Base-by-base conservation (phyloP, 495 filamentous ascomycete genomes). In the Daldinia concentrica region DNA sequence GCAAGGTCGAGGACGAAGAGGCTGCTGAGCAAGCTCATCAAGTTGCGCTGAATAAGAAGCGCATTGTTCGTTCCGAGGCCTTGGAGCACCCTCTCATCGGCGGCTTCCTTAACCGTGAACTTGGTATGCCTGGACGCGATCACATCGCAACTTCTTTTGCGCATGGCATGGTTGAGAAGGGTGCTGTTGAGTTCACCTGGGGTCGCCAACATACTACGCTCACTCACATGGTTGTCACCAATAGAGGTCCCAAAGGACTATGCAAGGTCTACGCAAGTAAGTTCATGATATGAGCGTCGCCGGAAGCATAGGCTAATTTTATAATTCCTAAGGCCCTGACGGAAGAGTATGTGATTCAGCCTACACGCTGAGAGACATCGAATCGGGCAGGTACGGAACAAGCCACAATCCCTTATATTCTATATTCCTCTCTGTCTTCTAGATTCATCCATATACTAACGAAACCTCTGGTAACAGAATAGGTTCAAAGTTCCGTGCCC, bases 201-300 rank as follows among this genome's bases (percentile, higher is more conserved):
- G 43, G 43, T 8, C 8, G 3, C 7, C 2, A 48, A 3, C 43
- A 48, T 12, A 12, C 6, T 3, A 24, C 43, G 6, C 15, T 66
- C 41, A 69, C 50, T 4, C 32, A 59, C 29, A 74, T 83, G 67
- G 76, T 71, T 62, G 69, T 83, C 1, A 66, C 56, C 5, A 72
- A 57, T 3, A 36, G 7, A 22, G 17, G n/a, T 11, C 54, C 15
- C 17, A 22, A 57, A n/a, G 54, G 30, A 8, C 6, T 77, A n/a
- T 79, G 77, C 37, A 59, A 71, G 11, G 73, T 63, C 11, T 80
- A 74, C 72, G 58, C 66, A 22, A 66, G 81, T 81, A 56, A 68
- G 77, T 77, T 69, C 32, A 9, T n/a, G 36, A 11, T 12, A 6
- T 3, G 3, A 57, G 30, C 8, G 7, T 57, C 29, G 17, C 4